phyloP scores from a whole-genome alignment of 2,329 filamentous ascomycete genomes.

The Fusarium sp. region DNA sequence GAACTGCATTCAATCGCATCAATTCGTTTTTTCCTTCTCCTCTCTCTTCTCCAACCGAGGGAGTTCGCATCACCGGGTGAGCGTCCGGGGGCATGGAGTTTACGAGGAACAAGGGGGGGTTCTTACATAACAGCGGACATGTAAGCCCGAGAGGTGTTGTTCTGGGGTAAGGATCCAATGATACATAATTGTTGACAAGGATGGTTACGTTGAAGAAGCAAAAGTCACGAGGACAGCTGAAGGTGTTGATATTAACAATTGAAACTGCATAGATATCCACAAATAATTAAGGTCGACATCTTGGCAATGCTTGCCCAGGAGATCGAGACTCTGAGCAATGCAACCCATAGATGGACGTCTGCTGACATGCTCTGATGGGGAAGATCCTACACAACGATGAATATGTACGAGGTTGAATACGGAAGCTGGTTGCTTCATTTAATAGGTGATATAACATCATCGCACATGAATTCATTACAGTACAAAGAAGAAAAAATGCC shows the following conservation, averaged over 20 bases:
- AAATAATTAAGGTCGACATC: not conserved
- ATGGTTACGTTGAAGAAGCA: not conserved
- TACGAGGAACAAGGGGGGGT: not conserved
- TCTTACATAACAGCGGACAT: conserved; percentile 1
- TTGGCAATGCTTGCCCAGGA: not conserved
- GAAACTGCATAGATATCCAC: not conserved
- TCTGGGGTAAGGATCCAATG: not conserved
- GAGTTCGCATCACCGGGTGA: not conserved
- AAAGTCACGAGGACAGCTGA: conserved; percentile 4
- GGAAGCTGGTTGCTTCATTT: conserved; percentile 23
- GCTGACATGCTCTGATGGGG: not conserved
- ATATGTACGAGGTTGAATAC: not conserved
- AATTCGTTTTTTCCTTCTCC: not conserved
- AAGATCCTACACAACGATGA: not conserved
- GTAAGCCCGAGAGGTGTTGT: not conserved
- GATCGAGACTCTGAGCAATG: not conserved
- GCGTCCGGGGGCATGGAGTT: not conserved
- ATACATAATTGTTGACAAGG: not conserved
- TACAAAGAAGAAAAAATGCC: not conserved
- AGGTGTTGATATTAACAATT: not conserved
- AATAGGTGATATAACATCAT: conserved; percentile 16
- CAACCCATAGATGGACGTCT: not conserved
- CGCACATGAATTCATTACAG: conserved; percentile 5
- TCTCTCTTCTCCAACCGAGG: not conserved
- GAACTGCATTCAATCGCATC: not conserved